Evolutionary conservation across 768 basidiomycete genomes (phyloP).

Genomic region (Panaeolus cyanescens): DNA sequence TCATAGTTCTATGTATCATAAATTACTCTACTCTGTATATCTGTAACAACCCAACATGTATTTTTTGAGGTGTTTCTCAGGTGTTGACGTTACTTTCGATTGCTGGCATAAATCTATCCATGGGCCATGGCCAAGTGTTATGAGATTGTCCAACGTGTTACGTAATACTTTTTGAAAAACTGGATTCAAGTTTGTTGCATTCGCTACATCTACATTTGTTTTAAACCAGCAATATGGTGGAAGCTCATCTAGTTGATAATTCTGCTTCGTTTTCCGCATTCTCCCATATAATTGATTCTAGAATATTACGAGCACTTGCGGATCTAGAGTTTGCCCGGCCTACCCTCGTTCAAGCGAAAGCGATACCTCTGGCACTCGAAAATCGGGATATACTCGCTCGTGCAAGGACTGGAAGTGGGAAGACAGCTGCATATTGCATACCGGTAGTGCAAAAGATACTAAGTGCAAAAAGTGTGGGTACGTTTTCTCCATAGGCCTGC

Average conservation of each 20-base stretch:
- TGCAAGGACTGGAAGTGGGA: slow-evolving; percentile 94
- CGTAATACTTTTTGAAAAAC: background rate
- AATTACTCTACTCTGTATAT: too few species aligned
- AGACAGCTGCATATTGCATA: slow-evolving; percentile 94
- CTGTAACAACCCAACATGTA: slow-evolving; percentile 12
- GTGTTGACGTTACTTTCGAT: too few species aligned
- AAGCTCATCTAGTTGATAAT: slow-evolving; percentile 46
- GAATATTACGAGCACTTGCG: slow-evolving; percentile 86
- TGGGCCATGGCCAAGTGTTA: background rate
- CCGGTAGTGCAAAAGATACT: slow-evolving; percentile 90
- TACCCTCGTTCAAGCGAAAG: slow-evolving; percentile 88
- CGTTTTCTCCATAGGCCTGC: slow-evolving; percentile 14
- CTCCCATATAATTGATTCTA: slow-evolving; percentile 78
- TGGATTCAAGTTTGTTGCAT: background rate
- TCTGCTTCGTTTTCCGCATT: slow-evolving; percentile 60
- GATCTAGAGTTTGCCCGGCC: slow-evolving; percentile 89
- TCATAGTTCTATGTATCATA: too few species aligned
- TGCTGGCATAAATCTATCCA: too few species aligned
- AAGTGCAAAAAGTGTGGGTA: slow-evolving; percentile 73
- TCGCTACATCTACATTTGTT: background rate
- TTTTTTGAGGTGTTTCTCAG: slow-evolving; percentile 24
- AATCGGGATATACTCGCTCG: slow-evolving; percentile 89
- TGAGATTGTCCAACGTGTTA: background rate
- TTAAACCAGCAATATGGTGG: slow-evolving; percentile 36
- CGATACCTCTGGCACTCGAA: slow-evolving; percentile 90